Percentiles rank a stretch among this genome's conserved stretches.
Evolutionary conservation across 2,329 filamentous ascomycete species (phyloP).

Genomic region (Ophiocordyceps sinensis): DNA sequence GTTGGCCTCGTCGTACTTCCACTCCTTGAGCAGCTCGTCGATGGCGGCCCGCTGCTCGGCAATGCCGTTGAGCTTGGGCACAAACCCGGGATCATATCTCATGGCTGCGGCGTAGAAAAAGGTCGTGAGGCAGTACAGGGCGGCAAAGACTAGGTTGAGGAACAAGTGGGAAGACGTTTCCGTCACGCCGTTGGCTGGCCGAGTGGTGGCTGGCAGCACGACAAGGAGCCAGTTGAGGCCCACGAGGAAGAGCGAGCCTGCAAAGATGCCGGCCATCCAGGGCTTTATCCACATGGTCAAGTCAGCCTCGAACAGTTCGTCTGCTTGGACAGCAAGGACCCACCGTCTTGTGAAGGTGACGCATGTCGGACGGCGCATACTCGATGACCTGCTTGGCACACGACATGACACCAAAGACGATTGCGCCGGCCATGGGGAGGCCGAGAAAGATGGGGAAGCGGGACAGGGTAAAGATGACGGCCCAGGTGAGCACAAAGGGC

Average conservation of each 20-base stretch:
- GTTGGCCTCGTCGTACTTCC: conserved; percentile 87
- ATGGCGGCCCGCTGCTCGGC: conserved; percentile 83
- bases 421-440: conserved; percentile 53
- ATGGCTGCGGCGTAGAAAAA: conserved; percentile 87
- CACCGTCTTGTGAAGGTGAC: conserved; percentile 78
- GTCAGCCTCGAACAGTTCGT: background rate
- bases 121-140: conserved; percentile 48
- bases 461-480: conserved; percentile 57
- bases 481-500: conserved; percentile 66
- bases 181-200: background rate
- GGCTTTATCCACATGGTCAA: conserved; percentile 36
- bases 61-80: conserved; percentile 79
- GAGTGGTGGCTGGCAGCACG: conserved; percentile 41
- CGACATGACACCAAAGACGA: conserved; percentile 61
- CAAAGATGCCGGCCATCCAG: conserved; percentile 88
- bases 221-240: conserved; percentile 61
- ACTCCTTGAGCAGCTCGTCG: conserved; percentile 67
- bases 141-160: conserved; percentile 61
- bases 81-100: conserved; percentile 79
- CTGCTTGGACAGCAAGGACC: conserved; percentile 14
- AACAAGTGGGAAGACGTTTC: conserved; percentile 39
- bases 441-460: conserved; percentile 60
- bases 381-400: conserved; percentile 62
- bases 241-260: conserved; percentile 69
- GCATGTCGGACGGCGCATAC: conserved; percentile 78